A percentile compares a stretch with the other conserved stretches of the same genome.
Conservation (phyloP, 2,329 filamentous ascomycete genomes). For the Conoideocrella luteorostrata region DNA sequence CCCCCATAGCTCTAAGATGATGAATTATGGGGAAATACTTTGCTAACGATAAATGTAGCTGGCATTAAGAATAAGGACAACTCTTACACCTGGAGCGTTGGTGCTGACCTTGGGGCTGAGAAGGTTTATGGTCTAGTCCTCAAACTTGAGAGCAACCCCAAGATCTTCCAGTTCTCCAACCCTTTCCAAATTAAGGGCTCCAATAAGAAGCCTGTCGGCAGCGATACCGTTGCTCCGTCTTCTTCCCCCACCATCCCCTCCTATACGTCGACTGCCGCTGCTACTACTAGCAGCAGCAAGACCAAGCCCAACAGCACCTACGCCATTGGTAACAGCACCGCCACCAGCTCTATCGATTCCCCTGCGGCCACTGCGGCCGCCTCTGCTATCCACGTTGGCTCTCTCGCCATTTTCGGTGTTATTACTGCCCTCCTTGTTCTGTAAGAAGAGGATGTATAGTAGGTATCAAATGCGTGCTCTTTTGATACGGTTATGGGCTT, state of each 20-base stretch:
- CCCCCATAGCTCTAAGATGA: no score
- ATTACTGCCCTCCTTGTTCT: conserved; percentile 36
- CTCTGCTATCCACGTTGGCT: conserved; percentile 28
- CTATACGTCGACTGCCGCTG: conserved; percentile 13
- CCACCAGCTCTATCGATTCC: background rate
- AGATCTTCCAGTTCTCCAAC: conserved; percentile 55
- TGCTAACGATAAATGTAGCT: conserved; percentile 28
- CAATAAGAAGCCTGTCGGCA: conserved; percentile 19
- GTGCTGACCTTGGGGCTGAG: conserved; percentile 34
- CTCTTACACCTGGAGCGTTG: conserved; percentile 45
- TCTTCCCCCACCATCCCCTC: no score
- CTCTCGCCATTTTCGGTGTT: conserved; percentile 32
- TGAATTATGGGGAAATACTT: no score
- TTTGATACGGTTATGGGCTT: background rate
- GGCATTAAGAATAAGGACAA: conserved; percentile 39
- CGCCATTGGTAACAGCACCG: conserved; percentile 8
- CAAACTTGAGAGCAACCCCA: conserved; percentile 38
- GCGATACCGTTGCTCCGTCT: conserved; percentile 21
- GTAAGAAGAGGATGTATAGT: conserved; percentile 25
- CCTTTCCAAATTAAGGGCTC: conserved; percentile 47
- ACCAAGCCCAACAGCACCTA: conserved; percentile 5
- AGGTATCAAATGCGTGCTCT: background rate
- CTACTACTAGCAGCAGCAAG: conserved; percentile 8
- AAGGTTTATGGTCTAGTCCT: conserved; percentile 54
- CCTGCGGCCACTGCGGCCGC: conserved; percentile 12